Evolutionary conservation across 306 rosid species (phyloP).

Genomic region (Castanea mollissima): DNA sequence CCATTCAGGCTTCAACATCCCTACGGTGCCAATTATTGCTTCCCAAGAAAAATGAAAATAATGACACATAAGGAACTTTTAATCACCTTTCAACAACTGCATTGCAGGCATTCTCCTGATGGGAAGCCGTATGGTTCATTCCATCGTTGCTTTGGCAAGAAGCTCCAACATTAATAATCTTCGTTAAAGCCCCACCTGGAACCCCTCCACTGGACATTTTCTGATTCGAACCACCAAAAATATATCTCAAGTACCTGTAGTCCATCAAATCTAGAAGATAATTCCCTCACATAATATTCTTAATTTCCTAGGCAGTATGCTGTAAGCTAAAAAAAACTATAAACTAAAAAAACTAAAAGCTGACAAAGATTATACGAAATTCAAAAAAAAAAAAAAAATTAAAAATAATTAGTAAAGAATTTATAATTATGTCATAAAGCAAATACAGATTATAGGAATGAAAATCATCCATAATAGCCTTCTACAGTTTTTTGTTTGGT

Average conservation of each 20-base stretch:
- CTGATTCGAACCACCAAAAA: background rate
- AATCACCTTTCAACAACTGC: conserved; percentile 6
- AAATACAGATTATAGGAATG: too few species aligned
- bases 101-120: background rate
- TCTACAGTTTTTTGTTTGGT: too few species aligned
- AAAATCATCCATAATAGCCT: too few species aligned
- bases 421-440: too few species aligned
- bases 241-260: background rate
- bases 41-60: background rate
- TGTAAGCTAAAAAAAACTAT: background rate
- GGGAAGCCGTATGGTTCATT: background rate
- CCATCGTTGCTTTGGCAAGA: conserved; percentile 13
- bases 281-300: background rate
- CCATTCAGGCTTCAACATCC: background rate
- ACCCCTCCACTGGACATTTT: conserved; percentile 6
- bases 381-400: too few species aligned
- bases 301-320: background rate
- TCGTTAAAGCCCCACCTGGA: conserved; percentile 3
- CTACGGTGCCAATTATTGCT: background rate
- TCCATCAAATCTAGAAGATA: conserved; percentile 14
- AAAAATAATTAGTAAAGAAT: too few species aligned
- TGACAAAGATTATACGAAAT: too few species aligned
- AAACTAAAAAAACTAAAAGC: background rate
- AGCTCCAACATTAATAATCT: background rate
- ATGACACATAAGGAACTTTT: background rate